A percentile compares a stretch with the other conserved stretches of the same genome.
Evolutionary conservation across 768 basidiomycete genomes (phyloP).

Genomic region (Tylopilus rubrobrunneus): DNA sequence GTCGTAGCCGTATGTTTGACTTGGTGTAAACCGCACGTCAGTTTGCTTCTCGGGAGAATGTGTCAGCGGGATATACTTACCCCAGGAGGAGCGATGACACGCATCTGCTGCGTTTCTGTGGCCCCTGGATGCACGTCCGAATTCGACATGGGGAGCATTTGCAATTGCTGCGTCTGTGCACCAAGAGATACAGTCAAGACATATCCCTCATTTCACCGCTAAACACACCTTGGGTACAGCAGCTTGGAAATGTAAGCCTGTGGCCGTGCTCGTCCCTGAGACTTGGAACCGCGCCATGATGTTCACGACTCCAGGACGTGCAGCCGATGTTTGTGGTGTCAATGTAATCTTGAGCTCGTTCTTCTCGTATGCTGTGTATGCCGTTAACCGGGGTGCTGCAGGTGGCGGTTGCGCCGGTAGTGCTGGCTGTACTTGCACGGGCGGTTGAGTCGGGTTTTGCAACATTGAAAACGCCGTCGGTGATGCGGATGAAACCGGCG

Average conservation of each 20-base stretch:
- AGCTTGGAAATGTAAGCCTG: constrained; percentile 88
- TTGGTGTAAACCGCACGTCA: constrained; percentile 28
- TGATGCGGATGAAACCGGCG: constrained; percentile 17
- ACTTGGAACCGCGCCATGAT: constrained; percentile 86
- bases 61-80: constrained; percentile 41
- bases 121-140: constrained; percentile 71
- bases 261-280: constrained; percentile 46
- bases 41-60: background rate
- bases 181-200: background rate
- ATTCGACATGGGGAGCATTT: constrained; percentile 97
- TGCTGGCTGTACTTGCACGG: constrained; percentile 32
- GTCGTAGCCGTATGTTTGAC: constrained; percentile 79
- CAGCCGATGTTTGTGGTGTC: constrained; percentile 77
- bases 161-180: constrained; percentile 85
- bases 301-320: constrained; percentile 86
- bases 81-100: constrained; percentile 82
- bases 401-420: constrained; percentile 32
- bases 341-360: constrained; percentile 86
- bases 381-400: constrained; percentile 49
- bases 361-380: constrained; percentile 90
- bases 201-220: no score
- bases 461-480: constrained; percentile 38
- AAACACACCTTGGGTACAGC: constrained; percentile 85
- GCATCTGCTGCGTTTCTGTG: constrained; percentile 93
- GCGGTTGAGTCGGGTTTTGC: constrained; percentile 32